Evolutionary conservation across 257 asterid genomes (phyloP).

Genomic region (Solanum commersonii): DNA sequence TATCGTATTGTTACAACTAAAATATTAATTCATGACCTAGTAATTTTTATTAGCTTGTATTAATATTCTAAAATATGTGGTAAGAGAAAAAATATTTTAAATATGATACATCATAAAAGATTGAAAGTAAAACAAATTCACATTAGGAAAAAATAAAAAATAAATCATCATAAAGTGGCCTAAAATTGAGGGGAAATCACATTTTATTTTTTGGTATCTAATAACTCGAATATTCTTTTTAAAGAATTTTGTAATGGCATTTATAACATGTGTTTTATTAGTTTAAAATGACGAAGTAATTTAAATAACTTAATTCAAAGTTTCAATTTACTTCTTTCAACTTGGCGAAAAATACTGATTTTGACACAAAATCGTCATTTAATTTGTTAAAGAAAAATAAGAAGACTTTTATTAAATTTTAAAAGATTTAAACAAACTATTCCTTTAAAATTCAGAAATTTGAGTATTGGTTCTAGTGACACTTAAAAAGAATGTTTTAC

Average conservation of each 20-base stretch:
- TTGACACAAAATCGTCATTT: background rate
- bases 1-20: background rate
- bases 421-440: too few species aligned
- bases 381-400: too few species aligned
- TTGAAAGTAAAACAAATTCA: background rate
- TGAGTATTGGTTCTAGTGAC: too few species aligned
- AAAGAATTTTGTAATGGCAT: background rate
- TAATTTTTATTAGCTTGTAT: background rate
- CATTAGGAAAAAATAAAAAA: background rate
- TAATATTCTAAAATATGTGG: background rate
- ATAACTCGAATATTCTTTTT: background rate
- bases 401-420: background rate
- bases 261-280: background rate
- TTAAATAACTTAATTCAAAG: too few species aligned
- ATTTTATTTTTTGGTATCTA: background rate
- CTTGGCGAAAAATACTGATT: background rate
- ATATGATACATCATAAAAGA: background rate
- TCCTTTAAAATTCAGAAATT: too few species aligned
- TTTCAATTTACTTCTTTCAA: background rate
- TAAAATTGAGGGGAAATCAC: background rate
- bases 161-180: background rate
- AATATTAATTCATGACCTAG: background rate
- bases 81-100: background rate
- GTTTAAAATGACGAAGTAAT: too few species aligned
- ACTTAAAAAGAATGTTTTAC: too few species aligned